Evolutionary conservation across 2,329 filamentous ascomycete species (phyloP).

Genomic region (Sphaerulina musiva): DNA sequence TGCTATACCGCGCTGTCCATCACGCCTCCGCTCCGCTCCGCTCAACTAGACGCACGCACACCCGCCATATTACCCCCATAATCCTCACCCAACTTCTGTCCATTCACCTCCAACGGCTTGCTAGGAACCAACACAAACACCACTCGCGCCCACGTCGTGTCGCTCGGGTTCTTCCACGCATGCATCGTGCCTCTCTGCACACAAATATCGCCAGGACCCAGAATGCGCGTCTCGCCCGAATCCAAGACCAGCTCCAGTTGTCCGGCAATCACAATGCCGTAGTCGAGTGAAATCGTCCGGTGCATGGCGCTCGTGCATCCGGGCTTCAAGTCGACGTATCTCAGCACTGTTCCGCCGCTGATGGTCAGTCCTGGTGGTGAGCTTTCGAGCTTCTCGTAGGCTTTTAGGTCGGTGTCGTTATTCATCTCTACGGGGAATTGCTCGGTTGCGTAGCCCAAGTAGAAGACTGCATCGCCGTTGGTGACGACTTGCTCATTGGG

Average conservation of each 20-base stretch:
- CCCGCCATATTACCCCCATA: conserved; percentile 26
- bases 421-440: conserved; percentile 43
- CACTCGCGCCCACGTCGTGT: conserved; percentile 31
- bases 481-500: conserved; percentile 31
- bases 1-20: too few relatives aligned
- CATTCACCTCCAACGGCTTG: conserved; percentile 24
- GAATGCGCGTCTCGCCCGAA: conserved; percentile 27
- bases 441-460: conserved; percentile 46
- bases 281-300: conserved; percentile 32
- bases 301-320: conserved; percentile 29
- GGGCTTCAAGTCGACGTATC: conserved; percentile 28
- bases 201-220: conserved; percentile 30
- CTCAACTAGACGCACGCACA: conserved; percentile 17
- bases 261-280: conserved; percentile 31
- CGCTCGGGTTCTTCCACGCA: conserved; percentile 31
- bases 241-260: conserved; percentile 32
- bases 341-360: conserved; percentile 42
- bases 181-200: conserved; percentile 34
- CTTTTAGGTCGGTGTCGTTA: conserved; percentile 41
- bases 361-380: conserved; percentile 46
- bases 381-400: conserved; percentile 41
- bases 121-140: conserved; percentile 30
- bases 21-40: background rate
- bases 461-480: conserved; percentile 39
- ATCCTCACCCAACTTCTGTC: conserved; percentile 28